Evolutionary conservation across 1,284 basidiomycete species (phyloP).

Genomic region (Ceratobasidium sp.): DNA sequence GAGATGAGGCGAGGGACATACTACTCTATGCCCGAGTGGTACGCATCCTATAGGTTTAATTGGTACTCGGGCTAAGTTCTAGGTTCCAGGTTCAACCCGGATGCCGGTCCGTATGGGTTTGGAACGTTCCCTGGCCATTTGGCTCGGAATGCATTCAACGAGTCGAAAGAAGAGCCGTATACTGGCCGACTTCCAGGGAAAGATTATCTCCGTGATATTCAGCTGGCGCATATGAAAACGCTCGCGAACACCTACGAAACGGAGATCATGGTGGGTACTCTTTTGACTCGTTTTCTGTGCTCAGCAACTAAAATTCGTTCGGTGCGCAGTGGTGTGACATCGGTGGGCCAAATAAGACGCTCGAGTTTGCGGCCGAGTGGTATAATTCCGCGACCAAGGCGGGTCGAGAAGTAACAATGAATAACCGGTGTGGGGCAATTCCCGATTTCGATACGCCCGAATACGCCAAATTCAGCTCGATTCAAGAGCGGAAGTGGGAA

Average conservation of each 20-base stretch:
- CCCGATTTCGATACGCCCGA: slow-evolving; percentile 67
- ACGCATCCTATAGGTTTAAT: slow-evolving; percentile 22
- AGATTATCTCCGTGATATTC: slow-evolving; percentile 69
- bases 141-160: slow-evolving; percentile 67
- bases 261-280: slow-evolving; percentile 66
- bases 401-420: slow-evolving; percentile 69
- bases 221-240: slow-evolving; percentile 69
- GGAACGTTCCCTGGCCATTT: slow-evolving; percentile 67
- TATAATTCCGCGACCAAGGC: slow-evolving; percentile 65
- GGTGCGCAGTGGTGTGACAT: slow-evolving; percentile 69
- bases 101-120: slow-evolving; percentile 67
- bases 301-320: background rate
- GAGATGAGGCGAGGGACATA: slow-evolving; percentile 67
- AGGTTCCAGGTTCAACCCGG: slow-evolving; percentile 65
- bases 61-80: no score
- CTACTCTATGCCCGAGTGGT: slow-evolving; percentile 60
- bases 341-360: slow-evolving; percentile 66
- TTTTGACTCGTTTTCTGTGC: slow-evolving; percentile 5
- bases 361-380: slow-evolving; percentile 66
- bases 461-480: slow-evolving; percentile 65
- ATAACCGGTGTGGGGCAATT: slow-evolving; percentile 61
- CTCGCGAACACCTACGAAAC: slow-evolving; percentile 66
- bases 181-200: slow-evolving; percentile 65
- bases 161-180: slow-evolving; percentile 66
- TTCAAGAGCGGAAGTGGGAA: slow-evolving; percentile 69